Evolutionary conservation across 768 basidiomycete species (phyloP).

Genomic region (Phallus indusiatus): DNA sequence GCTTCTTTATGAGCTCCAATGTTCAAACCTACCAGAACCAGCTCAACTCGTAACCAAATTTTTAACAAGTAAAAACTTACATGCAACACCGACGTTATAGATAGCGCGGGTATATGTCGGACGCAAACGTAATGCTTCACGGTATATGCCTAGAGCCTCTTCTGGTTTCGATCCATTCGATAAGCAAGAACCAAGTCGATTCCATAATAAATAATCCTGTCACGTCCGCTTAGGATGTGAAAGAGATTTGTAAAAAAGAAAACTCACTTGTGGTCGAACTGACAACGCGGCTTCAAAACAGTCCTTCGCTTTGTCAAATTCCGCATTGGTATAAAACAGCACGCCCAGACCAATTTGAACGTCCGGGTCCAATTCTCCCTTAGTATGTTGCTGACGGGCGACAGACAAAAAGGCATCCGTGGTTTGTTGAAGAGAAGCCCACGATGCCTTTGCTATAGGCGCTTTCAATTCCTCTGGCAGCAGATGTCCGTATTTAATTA

Average conservation of each 20-base stretch:
- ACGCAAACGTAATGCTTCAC: slow-evolving; percentile 79
- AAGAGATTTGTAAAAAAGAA: neutral
- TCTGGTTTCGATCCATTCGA: slow-evolving; percentile 94
- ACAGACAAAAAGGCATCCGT: slow-evolving; percentile 77
- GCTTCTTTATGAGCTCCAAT: slow-evolving; percentile 94
- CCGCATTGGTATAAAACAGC: slow-evolving; percentile 78
- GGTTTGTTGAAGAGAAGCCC: slow-evolving; percentile 74
- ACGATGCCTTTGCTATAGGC: slow-evolving; percentile 39
- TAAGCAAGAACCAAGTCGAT: slow-evolving; percentile 85
- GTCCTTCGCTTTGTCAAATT: slow-evolving; percentile 85
- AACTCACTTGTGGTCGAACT: slow-evolving; percentile 58
- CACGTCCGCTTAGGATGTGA: neutral
- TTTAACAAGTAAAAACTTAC: slow-evolving; percentile 39
- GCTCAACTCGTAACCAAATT: neutral
- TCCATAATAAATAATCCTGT: slow-evolving; percentile 92
- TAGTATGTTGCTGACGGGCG: slow-evolving; percentile 72
- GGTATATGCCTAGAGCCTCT: slow-evolving; percentile 83
- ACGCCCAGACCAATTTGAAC: slow-evolving; percentile 92
- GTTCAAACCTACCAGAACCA: slow-evolving; percentile 60
- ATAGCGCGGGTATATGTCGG: slow-evolving; percentile 97
- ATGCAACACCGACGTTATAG: slow-evolving; percentile 97
- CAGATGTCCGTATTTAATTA: slow-evolving; percentile 50
- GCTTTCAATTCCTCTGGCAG: slow-evolving; percentile 38
- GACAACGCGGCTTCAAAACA: slow-evolving; percentile 88
- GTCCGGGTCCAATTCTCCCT: slow-evolving; percentile 72